phyloP scores from a whole-genome alignment of 1,139 yeast species.

The Candida sojae region DNA sequence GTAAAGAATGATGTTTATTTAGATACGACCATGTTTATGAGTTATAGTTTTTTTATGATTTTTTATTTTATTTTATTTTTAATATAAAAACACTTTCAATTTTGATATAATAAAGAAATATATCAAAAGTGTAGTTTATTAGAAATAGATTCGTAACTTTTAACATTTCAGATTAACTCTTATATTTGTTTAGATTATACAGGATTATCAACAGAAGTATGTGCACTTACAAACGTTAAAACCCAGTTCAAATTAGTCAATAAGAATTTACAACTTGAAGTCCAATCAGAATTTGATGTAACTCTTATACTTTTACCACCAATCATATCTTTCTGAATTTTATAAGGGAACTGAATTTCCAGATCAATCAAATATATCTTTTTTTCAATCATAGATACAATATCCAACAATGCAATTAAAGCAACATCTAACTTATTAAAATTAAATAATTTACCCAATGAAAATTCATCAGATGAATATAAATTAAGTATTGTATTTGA shows the following conservation, averaged over 20 bases:
- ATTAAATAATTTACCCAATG: slow-evolving; percentile 67
- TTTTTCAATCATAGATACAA: slow-evolving; percentile 57
- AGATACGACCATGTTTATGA: too few species aligned
- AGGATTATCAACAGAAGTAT: slow-evolving; percentile 15
- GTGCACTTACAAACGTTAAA: slow-evolving; percentile 43
- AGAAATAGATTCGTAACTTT: too few species aligned
- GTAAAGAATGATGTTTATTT: too few species aligned
- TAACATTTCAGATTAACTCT: too few species aligned
- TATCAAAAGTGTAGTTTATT: too few species aligned
- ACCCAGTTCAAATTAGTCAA: slow-evolving; percentile 70
- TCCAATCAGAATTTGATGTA: slow-evolving; percentile 83
- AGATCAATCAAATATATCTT: slow-evolving; percentile 50
- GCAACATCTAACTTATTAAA: slow-evolving; percentile 74
- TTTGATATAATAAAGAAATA: too few species aligned
- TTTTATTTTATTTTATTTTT: too few species aligned
- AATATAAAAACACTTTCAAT: too few species aligned
- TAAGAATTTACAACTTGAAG: slow-evolving; percentile 81
- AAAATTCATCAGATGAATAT: slow-evolving; percentile 65
- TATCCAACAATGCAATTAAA: slow-evolving; percentile 71
- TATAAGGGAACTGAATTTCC: slow-evolving; percentile 73
- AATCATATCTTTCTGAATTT: slow-evolving; percentile 58
- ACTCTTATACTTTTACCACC: slow-evolving; percentile 78
- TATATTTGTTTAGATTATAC: too few species aligned
- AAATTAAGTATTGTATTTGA: slow-evolving; percentile 44
- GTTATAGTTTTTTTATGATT: too few species aligned